Evolutionary conservation across 495 filamentous ascomycete genomes (phyloP), one percentile per base, ranked within the genome.

Genomic region (Lepidopterella palustris): DNA sequence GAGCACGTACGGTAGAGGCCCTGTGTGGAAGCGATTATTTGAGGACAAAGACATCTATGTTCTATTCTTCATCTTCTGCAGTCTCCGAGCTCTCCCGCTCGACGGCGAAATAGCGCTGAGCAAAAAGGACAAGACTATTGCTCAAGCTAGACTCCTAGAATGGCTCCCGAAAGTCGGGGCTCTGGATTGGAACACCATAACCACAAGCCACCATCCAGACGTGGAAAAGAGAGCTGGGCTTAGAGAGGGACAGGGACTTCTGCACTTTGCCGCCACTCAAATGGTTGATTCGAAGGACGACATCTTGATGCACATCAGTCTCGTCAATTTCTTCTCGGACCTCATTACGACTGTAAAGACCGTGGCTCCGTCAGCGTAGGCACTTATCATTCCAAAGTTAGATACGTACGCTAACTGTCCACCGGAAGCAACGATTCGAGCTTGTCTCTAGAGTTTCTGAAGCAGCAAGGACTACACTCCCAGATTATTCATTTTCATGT

Each of bases 261-360:
- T 95, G 13, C 83, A 90, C 31, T 95, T 87, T 68, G 89, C 85
- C 1, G 79, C 84, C 3, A 73, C 83, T 39, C 74, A 80, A 40
- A 92, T 95, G 89, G 80, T 92, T 13, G 81, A 92, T 62, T 70
- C 65, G 24, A 78, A 77, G 57, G 77, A 76, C 39, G 91, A 96
- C 65, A 76, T 85, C 24, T 73, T 96, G 60, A 88, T 95, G 86
- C 87, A 92, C 61, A 79, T 88, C 64, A 88, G 78, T 20, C 72
- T 93, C 50, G 76, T 95, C 50, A 83, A 89, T 63, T 93, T 93
- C 68, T 89, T 65, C 63, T 57, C 65, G n/a, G 65, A 72, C 18
- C 60, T 75, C 23, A 64, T 75, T 53, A 39, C 55, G 15, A 63
- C 63, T n/a, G 65, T 61, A 11, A 57, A 27, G 45, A 53, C 57